A percentile compares a stretch with the other conserved stretches of the same genome.
Conservation (phyloP, 2,329 filamentous ascomycete species). For the Epichloe coenophiala region DNA sequence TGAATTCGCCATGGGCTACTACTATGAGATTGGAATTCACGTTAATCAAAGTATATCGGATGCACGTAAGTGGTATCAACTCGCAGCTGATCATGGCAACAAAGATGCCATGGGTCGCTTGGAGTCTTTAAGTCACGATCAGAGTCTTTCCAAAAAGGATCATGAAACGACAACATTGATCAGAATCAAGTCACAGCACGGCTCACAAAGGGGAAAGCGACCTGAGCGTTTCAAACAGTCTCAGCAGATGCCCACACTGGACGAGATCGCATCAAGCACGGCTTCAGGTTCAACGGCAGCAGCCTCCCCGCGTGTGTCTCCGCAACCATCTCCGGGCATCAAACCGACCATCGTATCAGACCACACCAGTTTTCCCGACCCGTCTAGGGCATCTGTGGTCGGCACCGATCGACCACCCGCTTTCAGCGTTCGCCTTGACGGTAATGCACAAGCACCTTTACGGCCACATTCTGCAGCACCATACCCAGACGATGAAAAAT, state of each 20-base stretch:
- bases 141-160: slow-evolving; percentile 76
- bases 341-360: slow-evolving; percentile 25
- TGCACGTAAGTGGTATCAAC: slow-evolving; percentile 79
- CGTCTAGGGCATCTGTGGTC: slow-evolving; percentile 26
- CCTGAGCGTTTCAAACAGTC: slow-evolving; percentile 45
- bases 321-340: slow-evolving; percentile 28
- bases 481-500: slow-evolving; percentile 52
- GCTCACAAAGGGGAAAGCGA: slow-evolving; percentile 49
- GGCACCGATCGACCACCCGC: slow-evolving; percentile 30
- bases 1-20: slow-evolving; percentile 95
- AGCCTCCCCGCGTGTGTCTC: slow-evolving; percentile 23
- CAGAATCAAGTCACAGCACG: slow-evolving; percentile 71
- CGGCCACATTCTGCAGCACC: slow-evolving; percentile 48
- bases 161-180: slow-evolving; percentile 86
- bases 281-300: slow-evolving; percentile 12
- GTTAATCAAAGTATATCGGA: slow-evolving; percentile 72
- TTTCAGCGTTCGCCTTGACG: slow-evolving; percentile 37
- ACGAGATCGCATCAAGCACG: slow-evolving; percentile 23
- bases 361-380: slow-evolving; percentile 32
- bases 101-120: slow-evolving; percentile 73
- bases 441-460: slow-evolving; percentile 12
- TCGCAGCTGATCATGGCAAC: slow-evolving; percentile 82
- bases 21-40: slow-evolving; percentile 91
- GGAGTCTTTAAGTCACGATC: slow-evolving; percentile 70
- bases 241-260: slow-evolving; percentile 35